Percentiles rank a stretch among this genome's conserved stretches.
phyloP scores from a whole-genome alignment of 1,284 basidiomycete species.

The Puccinia novopanici region DNA sequence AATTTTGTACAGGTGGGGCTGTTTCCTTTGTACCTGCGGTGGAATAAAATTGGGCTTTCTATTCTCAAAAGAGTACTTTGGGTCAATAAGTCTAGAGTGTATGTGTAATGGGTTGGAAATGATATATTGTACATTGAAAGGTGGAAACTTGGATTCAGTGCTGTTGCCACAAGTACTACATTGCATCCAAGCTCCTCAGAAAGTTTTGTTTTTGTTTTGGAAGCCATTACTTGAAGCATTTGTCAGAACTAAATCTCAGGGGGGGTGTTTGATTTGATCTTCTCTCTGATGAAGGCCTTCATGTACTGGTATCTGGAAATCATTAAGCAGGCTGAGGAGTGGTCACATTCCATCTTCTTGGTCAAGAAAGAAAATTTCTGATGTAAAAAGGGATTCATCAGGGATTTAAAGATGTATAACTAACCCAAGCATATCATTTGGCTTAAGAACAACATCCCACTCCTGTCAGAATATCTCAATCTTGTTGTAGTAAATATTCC shows the following conservation, averaged over 20 bases:
- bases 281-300: not conserved
- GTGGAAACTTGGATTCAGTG: not conserved
- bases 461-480: no score
- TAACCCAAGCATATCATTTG: not conserved
- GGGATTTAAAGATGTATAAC: not conserved
- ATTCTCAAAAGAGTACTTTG: not conserved
- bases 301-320: not conserved
- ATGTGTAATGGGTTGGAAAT: not conserved
- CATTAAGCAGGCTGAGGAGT: no score
- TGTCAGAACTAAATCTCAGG: not conserved
- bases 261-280: not conserved
- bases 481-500: not conserved
- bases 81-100: not conserved
- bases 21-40: not conserved
- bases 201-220: not conserved
- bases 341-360: not conserved
- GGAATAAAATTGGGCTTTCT: not conserved
- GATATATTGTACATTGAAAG: not conserved
- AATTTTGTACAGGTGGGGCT: not conserved
- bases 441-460: not conserved
- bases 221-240: no score
- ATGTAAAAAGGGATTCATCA: not conserved
- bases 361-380: constrained; percentile 4
- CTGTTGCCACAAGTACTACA: constrained; percentile 3
- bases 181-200: not conserved